Evolutionary conservation across 257 asterid genomes (phyloP), one percentile per base, ranked within the genome.

Genomic region (Mitragyna speciosa): DNA sequence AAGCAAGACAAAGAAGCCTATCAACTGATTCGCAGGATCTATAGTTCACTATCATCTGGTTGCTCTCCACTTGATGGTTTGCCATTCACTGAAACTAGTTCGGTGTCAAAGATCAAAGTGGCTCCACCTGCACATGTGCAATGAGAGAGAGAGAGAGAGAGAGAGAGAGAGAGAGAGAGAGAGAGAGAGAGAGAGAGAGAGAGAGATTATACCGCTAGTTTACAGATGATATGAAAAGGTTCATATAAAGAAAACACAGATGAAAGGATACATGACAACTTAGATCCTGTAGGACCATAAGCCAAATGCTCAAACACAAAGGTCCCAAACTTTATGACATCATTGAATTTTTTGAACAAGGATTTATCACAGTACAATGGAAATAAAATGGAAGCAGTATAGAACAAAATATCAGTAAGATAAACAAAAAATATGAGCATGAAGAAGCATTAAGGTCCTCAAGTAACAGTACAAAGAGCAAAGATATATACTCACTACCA

Each of bases 81-180:
- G 41, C 97, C 99, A 54, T 94, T 92, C 86, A 96, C 95, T 78
- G 94, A 92, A 49, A 94, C 93, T 75, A 96, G 90, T 87, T 96
- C 99, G 3, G 99, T 90, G 84, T 96, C 97, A 72, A 96, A 96
- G 72, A 96, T 72, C 79, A 96, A 91, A 58, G 98, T 94, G 12
- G 99, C 98, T 75, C 99, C 99, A 28, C 99, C 99, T 94, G 88
- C 77, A 79, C 80, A 63, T 49, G 74, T 80, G 43, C 54, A n/a
- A n/a, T n/a, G 39, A 36, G 39, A 36, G 39, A 36, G 39, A 36
- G 39, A 36, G 39, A 36, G 39, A 36, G 39, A 36, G 39, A 36
- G 39, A 36, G 39, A 36, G 39, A 36, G 39, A 36, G 39, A 36
- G 39, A 36, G 39, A 36, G 39, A 36, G 39, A 36, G 39, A 36